These are phyloP conservation scores for Boechera retrofracta DNA, from an alignment of 345 rosid genomes.

Conservation along the genomic window DNA sequence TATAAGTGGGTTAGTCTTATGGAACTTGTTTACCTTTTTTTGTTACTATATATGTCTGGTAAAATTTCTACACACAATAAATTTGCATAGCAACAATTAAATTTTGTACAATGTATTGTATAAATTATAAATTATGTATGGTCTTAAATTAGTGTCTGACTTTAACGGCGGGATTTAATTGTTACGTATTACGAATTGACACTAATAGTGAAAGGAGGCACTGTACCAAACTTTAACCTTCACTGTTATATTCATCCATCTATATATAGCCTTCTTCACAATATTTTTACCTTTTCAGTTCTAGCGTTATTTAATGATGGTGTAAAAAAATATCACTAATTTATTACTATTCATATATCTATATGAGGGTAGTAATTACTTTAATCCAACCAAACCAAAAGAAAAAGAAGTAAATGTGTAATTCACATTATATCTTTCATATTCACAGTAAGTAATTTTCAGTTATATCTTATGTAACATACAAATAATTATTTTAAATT, in stretches of 20 bases:
- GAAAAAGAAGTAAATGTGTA: neutral
- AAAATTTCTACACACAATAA: constrained; percentile 30
- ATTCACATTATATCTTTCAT: neutral
- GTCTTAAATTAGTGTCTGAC: constrained; percentile 39
- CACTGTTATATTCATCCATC: constrained; percentile 37
- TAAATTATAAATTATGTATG: neutral
- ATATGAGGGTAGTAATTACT: constrained; percentile 1
- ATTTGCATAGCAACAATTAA: constrained; percentile 21
- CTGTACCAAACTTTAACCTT: constrained; percentile 32
- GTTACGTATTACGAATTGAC: constrained; percentile 24
- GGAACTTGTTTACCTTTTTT: constrained; percentile 17
- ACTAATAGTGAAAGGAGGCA: constrained; percentile 17
- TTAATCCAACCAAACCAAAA: neutral
- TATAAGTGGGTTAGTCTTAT: constrained; percentile 37
- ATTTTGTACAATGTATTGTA: neutral
- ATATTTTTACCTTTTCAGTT: constrained; percentile 14
- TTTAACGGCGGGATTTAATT: constrained; percentile 38
- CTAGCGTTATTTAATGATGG: constrained; percentile 20
- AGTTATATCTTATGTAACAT: neutral
- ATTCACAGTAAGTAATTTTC: neutral
- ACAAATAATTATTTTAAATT: too few species aligned
- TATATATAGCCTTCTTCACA: constrained; percentile 23
- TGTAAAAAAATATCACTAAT: neutral
- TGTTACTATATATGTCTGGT: constrained; percentile 41
- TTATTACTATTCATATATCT: neutral